Evolutionary conservation across 352 stramenopile genomes (phyloP), one percentile per base, ranked within the genome.

Genomic region (Pythium sp.): DNA sequence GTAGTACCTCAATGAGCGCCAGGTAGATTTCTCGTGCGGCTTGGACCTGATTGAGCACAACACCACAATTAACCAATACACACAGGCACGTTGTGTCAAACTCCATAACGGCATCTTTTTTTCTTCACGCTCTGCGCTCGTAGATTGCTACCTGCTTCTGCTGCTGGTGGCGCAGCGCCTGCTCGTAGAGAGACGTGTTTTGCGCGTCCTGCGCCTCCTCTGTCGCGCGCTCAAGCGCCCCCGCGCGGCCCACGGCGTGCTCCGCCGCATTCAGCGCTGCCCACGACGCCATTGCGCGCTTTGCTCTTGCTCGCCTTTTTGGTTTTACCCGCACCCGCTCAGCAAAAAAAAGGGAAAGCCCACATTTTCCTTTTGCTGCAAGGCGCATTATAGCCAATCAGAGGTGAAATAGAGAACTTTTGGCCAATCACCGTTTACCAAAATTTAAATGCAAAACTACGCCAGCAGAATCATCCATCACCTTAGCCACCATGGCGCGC

Each of bases 141-240:
- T 46, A 46, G 15, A 15, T 22, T 30, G n/a, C 55, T 60, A 80
- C 75, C 70, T 90, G 68, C 32, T 76, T 68, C 59, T 78, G 75
- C 72, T 92, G 86, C 75, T 93, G 85, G 34, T 65, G 73, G 20
- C 86, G 83, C 65, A 93, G 77, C 51, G 86, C 86, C 57, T 80
- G 74, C 58, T 89, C 86, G 60, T 93, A 93, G 57, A 82, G 67
- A 20, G 70, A 68, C 3, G 79, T 75, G 56, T 88, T 82, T 12
- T 84, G 72, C n/a, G 86, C 81, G 51, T 93, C 86, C 62, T 89
- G 83, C 0, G 86, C 86, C 59, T 93, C 86, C 51, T 85, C 75
- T 8, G 83, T 93, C 9, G 81, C 81, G 9, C 72, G 68, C 56
- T 73, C 66, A 22, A 71, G 63, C 4, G 70, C 69, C 2, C 64